These are phyloP conservation scores for Colletotrichum sansevieriae DNA, from an alignment of 2,329 filamentous ascomycete species.

Conservation along the genomic window DNA sequence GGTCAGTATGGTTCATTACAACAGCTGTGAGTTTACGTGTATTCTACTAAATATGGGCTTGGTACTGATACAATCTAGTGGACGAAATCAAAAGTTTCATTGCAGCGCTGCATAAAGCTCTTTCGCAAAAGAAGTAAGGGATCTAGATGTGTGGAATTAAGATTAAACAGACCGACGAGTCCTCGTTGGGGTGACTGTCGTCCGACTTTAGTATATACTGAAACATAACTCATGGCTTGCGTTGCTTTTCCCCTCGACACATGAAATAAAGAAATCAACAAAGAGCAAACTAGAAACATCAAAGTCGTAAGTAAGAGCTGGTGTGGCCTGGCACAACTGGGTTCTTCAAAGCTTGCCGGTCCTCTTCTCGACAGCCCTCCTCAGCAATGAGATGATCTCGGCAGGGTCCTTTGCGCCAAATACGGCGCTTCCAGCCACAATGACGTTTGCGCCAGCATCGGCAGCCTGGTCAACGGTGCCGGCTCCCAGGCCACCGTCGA, in stretches of 20 bases:
- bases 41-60: not conserved
- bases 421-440: constrained; percentile 95
- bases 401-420: constrained; percentile 92
- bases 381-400: constrained; percentile 86
- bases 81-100: constrained; percentile 69
- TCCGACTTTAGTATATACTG: constrained; percentile 27
- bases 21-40: constrained; percentile 66
- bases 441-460: constrained; percentile 96
- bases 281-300: not conserved
- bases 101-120: constrained; percentile 63
- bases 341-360: constrained; percentile 53
- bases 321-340: constrained; percentile 3
- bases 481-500: constrained; percentile 91
- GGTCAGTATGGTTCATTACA: constrained; percentile 81
- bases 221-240: constrained; percentile 36
- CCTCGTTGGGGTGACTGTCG: constrained; percentile 6
- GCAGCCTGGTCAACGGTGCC: constrained; percentile 94
- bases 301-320: constrained; percentile 32
- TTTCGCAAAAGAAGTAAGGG: constrained; percentile 48
- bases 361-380: constrained; percentile 80
- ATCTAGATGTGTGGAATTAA: constrained; percentile 20
- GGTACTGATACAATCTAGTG: constrained; percentile 52
- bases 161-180: constrained; percentile 27
- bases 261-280: constrained; percentile 2
- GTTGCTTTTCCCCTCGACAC: constrained; percentile 17